These are phyloP conservation scores for Ophiocordyceps camponoti-saundersi DNA, from an alignment of 2,329 filamentous ascomycete species.

Conservation along the genomic window DNA sequence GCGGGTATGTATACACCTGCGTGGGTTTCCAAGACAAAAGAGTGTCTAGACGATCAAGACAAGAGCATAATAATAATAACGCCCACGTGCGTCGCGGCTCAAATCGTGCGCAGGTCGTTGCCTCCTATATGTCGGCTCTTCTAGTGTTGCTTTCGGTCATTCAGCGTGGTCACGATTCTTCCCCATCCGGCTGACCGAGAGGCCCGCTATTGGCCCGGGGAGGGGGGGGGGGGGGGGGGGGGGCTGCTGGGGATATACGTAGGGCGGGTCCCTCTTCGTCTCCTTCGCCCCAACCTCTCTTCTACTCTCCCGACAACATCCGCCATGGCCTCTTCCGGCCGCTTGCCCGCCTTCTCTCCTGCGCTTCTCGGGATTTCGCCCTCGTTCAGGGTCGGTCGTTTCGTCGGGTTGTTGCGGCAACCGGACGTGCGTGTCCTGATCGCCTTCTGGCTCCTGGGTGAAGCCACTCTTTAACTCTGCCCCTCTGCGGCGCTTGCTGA, in stretches of 20 bases:
- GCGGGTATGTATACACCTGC: too few species aligned
- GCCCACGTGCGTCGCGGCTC: neutral
- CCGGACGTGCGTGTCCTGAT: slow-evolving; percentile 54
- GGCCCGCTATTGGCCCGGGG: too few species aligned
- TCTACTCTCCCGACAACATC: neutral
- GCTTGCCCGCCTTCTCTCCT: slow-evolving; percentile 16
- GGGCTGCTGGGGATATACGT: neutral
- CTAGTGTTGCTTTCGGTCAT: neutral
- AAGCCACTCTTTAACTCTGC: neutral
- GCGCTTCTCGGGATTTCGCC: slow-evolving; percentile 40
- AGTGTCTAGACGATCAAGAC: neutral
- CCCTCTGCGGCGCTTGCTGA: neutral
- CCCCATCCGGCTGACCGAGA: too few species aligned
- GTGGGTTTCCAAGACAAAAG: neutral
- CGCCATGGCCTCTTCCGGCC: neutral
- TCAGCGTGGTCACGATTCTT: too few species aligned
- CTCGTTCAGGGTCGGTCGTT: slow-evolving; percentile 56
- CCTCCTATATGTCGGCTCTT: neutral
- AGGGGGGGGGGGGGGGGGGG: too few species aligned
- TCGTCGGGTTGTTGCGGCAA: slow-evolving; percentile 45
- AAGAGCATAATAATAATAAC: neutral
- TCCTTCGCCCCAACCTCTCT: neutral
- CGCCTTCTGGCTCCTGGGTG: slow-evolving; percentile 93
- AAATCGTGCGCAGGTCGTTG: neutral
- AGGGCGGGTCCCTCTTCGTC: neutral